phyloP scores from a whole-genome alignment of 108 stramenopile genomes.

The Nitzschia sp. region DNA sequence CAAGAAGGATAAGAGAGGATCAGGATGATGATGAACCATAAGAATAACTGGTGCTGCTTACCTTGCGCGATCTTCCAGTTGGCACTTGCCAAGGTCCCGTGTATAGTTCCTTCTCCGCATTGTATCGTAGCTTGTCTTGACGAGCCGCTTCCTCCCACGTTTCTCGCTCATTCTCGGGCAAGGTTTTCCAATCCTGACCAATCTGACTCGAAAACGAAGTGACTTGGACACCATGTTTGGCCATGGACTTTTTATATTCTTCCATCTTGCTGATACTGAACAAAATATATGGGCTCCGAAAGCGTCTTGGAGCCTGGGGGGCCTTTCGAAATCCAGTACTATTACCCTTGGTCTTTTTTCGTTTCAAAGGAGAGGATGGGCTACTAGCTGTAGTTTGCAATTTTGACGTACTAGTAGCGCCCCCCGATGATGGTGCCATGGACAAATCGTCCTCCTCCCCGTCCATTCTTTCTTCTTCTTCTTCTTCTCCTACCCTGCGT shows the following conservation, averaged over 20 bases:
- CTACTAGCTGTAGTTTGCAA: no score
- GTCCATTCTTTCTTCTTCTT: no score
- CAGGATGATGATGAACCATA: neutral
- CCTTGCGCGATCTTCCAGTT: conserved; percentile 27
- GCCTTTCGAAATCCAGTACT: conserved; percentile 24
- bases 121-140: conserved; percentile 44
- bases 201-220: conserved; percentile 24
- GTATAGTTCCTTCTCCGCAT: conserved; percentile 33
- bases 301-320: conserved; percentile 52
- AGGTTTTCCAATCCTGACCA: conserved; percentile 34
- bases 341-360: conserved; percentile 11
- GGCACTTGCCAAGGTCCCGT: conserved; percentile 43
- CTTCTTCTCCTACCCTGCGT: no score
- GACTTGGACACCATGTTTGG: conserved; percentile 14
- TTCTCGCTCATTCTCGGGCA: conserved; percentile 38
- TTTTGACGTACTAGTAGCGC: no score
- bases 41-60: conserved; percentile 7
- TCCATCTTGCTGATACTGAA: conserved; percentile 42
- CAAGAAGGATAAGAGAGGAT: neutral
- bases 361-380: no score
- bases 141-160: conserved; percentile 46
- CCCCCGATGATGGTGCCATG: no score
- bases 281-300: conserved; percentile 53
- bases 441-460: no score
- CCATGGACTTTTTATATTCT: conserved; percentile 27